Percentiles rank a stretch among this genome's conserved stretches.
Conservation (phyloP, 768 basidiomycete species). For the Pleurotus ostreatus region DNA sequence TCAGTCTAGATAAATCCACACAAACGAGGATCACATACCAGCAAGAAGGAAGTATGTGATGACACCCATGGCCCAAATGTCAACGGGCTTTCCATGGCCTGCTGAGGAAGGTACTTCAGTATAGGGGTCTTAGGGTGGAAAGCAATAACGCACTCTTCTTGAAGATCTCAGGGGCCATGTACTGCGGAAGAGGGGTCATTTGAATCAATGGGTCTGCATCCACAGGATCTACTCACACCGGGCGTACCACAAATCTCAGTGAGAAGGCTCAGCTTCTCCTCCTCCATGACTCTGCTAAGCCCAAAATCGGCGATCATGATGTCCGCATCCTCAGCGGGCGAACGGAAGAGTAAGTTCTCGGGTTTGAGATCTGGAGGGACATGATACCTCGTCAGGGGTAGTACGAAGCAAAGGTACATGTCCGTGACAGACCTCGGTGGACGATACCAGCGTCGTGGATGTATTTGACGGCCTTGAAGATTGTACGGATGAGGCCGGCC, state of each 20-base stretch:
- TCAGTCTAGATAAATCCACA: not conserved
- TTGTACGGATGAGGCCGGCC: conserved; percentile 80
- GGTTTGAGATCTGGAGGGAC: conserved; percentile 78
- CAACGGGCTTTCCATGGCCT: conserved; percentile 93
- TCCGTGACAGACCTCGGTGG: conserved; percentile 63
- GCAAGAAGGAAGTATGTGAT: conserved; percentile 93
- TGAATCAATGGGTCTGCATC: not conserved
- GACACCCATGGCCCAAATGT: conserved; percentile 97
- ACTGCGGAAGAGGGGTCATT: conserved; percentile 32
- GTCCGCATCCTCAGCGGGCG: conserved; percentile 83
- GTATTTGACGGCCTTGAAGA: conserved; percentile 84
- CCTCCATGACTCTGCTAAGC: conserved; percentile 85
- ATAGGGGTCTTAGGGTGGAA: not conserved
- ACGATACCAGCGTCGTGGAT: conserved; percentile 92
- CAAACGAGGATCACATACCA: not conserved
- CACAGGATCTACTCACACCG: conserved; percentile 45
- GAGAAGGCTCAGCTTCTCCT: conserved; percentile 79
- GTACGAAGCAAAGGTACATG: not conserved
- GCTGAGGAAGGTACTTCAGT: conserved; percentile 33
- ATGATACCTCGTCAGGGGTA: not conserved
- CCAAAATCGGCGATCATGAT: conserved; percentile 99
- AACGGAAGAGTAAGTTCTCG: conserved; percentile 95
- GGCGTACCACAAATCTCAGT: conserved; percentile 97
- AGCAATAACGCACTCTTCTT: conserved; percentile 59
- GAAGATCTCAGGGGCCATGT: conserved; percentile 97